Conservation (phyloP, 306 rosid genomes). For the Quercus glauca region DNA sequence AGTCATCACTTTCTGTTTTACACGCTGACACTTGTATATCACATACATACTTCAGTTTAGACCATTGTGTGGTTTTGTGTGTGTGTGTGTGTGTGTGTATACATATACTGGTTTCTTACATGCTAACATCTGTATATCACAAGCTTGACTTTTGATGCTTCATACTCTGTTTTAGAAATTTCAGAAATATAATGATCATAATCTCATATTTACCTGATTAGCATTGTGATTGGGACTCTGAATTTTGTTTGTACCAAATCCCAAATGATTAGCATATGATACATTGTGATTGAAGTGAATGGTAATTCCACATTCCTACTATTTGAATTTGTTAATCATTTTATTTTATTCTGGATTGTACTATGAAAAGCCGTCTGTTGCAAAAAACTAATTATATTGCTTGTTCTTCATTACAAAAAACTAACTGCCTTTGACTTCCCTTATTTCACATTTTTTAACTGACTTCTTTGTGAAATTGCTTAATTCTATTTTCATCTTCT, state of each 20-base stretch:
- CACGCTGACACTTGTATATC: neutral
- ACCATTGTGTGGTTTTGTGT: conserved; percentile 17
- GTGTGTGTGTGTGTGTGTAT: neutral
- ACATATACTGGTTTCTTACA: too few species aligned
- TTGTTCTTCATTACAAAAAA: neutral
- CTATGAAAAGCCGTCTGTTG: neutral
- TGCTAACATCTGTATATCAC: too few species aligned
- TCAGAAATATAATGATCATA: neutral
- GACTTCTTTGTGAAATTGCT: neutral
- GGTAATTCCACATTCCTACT: neutral
- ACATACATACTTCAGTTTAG: neutral
- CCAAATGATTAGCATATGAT: neutral
- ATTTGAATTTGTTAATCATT: neutral
- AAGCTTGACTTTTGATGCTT: neutral
- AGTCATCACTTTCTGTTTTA: neutral
- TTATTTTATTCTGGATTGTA: neutral
- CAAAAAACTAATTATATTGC: neutral
- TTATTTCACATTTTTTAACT: neutral
- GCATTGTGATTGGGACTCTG: neutral
- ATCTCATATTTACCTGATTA: neutral
- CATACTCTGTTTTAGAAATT: neutral
- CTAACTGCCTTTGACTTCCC: neutral
- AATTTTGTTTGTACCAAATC: neutral
- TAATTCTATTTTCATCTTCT: neutral
- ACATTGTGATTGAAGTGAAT: neutral